Evolutionary conservation across 805 yeast species (phyloP).

Genomic region (Yarrowia sp.): DNA sequence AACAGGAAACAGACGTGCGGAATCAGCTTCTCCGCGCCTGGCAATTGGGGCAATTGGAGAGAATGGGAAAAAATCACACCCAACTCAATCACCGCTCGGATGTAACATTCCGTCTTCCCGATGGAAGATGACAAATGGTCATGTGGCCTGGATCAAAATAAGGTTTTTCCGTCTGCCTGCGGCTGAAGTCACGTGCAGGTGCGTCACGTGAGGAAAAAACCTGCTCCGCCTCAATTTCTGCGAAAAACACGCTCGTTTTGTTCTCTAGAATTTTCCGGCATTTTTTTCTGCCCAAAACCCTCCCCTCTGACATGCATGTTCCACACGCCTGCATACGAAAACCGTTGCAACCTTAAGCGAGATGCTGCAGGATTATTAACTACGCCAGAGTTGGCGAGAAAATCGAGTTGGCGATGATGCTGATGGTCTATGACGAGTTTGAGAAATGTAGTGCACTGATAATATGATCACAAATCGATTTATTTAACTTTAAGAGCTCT

Average conservation of each 20-base stretch:
- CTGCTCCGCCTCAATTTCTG: not conserved
- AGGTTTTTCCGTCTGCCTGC: not conserved
- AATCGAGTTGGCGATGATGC: too few relatives aligned
- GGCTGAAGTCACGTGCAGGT: constrained; percentile 7
- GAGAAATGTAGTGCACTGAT: too few relatives aligned
- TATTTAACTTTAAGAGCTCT: too few relatives aligned
- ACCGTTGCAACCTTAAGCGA: constrained; percentile 1
- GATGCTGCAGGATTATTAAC: not conserved
- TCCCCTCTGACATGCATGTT: not conserved
- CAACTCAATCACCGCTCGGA: too few relatives aligned
- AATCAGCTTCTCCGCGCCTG: too few relatives aligned
- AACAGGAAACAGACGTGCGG: not conserved
- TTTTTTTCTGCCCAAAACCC: too few relatives aligned
- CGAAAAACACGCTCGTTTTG: too few relatives aligned
- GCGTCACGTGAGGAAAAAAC: not conserved
- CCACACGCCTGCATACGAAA: constrained; percentile 2
- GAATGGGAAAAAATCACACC: too few relatives aligned
- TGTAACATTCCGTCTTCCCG: not conserved
- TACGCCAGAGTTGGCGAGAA: not conserved
- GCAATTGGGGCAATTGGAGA: too few relatives aligned
- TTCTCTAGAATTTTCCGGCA: too few relatives aligned
- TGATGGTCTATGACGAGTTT: too few relatives aligned
- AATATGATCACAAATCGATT: too few relatives aligned
- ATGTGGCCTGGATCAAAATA: not conserved
- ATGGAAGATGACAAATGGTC: not conserved